Evolutionary conservation across 2,329 filamentous ascomycete genomes (phyloP).

Genomic region (Fusarium haematococcum): DNA sequence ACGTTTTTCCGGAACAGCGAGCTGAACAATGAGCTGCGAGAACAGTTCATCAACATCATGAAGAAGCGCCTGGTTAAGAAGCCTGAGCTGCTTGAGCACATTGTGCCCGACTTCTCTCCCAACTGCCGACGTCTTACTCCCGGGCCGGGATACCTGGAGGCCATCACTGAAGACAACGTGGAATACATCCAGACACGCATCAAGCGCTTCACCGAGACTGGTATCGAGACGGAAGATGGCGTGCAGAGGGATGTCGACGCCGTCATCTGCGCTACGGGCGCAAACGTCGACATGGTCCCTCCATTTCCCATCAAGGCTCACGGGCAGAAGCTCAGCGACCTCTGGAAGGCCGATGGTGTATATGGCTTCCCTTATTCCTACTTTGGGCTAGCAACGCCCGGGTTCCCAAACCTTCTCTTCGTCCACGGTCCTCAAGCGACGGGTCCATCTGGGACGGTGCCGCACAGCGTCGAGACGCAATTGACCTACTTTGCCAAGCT

Average conservation of each 20-base stretch:
- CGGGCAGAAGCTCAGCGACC: conserved; percentile 63
- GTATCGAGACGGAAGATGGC: conserved; percentile 71
- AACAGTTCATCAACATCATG: conserved; percentile 63
- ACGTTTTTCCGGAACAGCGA: conserved; percentile 65
- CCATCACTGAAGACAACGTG: conserved; percentile 71
- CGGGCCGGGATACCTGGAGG: conserved; percentile 75
- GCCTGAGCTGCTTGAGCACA: conserved; percentile 64
- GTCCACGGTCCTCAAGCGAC: conserved; percentile 71
- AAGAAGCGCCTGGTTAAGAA: conserved; percentile 63
- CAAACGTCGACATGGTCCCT: conserved; percentile 69
- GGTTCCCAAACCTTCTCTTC: conserved; percentile 76
- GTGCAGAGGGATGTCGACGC: conserved; percentile 69
- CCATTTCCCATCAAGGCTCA: conserved; percentile 70
- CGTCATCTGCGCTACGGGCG: conserved; percentile 76
- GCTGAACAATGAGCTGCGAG: conserved; percentile 60
- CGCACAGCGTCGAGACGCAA: conserved; percentile 75
- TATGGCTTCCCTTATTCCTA: conserved; percentile 77
- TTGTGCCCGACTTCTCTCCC: conserved; percentile 73
- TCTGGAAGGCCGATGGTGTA: conserved; percentile 67
- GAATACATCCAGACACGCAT: conserved; percentile 69
- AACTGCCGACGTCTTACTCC: conserved; percentile 75
- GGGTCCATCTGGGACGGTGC: conserved; percentile 73
- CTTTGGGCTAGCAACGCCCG: conserved; percentile 71
- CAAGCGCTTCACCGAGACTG: conserved; percentile 66
- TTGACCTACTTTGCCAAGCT: conserved; percentile 74